A percentile compares a stretch with the other conserved stretches of the same genome.
phyloP scores from a whole-genome alignment of 257 asterid species.

The Osmanthus fragrans region DNA sequence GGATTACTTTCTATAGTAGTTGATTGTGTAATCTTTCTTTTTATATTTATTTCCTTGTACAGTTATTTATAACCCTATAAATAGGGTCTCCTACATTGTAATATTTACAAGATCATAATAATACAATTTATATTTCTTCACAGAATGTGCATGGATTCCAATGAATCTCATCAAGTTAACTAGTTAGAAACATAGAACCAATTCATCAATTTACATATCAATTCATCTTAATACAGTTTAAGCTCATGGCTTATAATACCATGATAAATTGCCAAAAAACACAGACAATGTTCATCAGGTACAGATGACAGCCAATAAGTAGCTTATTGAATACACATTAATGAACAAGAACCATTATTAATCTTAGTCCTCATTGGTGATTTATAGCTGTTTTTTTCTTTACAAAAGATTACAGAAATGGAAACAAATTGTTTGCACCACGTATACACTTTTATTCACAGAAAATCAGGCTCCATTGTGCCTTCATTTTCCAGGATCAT shows the following conservation, averaged over 20 bases:
- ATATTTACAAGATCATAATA: too few relatives aligned
- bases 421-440: neutral
- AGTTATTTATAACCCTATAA: too few relatives aligned
- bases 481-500: constrained; percentile 18
- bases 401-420: neutral
- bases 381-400: constrained; percentile 16
- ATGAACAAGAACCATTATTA: constrained; percentile 24
- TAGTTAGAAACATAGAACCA: neutral
- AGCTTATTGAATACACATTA: constrained; percentile 8
- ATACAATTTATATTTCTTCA: too few relatives aligned
- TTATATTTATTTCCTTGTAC: too few relatives aligned
- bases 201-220: neutral
- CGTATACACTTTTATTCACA: constrained; percentile 26
- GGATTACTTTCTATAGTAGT: too few relatives aligned
- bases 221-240: constrained; percentile 11
- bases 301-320: constrained; percentile 13
- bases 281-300: neutral
- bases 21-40: too few relatives aligned
- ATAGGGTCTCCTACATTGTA: too few relatives aligned
- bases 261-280: neutral
- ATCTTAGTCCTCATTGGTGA: constrained; percentile 14
- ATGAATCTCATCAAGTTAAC: neutral
- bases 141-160: neutral
- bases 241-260: constrained; percentile 12
- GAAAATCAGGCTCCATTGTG: constrained; percentile 19